Conservation (phyloP, 1,139 yeast genomes). For the Scheffersomyces titani region DNA sequence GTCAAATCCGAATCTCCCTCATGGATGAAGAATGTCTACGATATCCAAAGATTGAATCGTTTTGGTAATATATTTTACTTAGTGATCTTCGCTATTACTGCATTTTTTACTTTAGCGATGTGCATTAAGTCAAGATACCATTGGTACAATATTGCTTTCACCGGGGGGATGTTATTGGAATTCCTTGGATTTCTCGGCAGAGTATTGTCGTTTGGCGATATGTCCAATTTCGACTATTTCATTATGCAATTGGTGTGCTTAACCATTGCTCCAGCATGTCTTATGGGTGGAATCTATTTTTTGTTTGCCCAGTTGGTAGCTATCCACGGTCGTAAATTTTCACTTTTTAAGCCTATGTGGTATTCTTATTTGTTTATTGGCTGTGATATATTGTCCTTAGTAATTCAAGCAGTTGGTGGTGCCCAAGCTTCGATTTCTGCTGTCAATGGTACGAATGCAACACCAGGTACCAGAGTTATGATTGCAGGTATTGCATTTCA, state of each 20-base stretch:
- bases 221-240: constrained; percentile 44
- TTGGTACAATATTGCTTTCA: constrained; percentile 72
- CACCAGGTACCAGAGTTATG: constrained; percentile 71
- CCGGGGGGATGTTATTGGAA: constrained; percentile 64
- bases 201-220: constrained; percentile 39
- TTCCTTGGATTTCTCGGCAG: constrained; percentile 73
- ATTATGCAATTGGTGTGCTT: constrained; percentile 68
- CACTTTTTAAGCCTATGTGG: constrained; percentile 70
- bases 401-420: constrained; percentile 82
- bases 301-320: constrained; percentile 72
- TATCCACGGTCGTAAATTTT: constrained; percentile 63
- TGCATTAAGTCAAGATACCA: constrained; percentile 52
- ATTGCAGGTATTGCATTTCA: constrained; percentile 83
- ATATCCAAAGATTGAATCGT: constrained; percentile 27
- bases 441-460: constrained; percentile 32
- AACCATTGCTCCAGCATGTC: constrained; percentile 84
- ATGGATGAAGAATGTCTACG: constrained; percentile 32
- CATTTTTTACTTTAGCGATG: constrained; percentile 25
- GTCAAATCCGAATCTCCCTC: constrained; percentile 24
- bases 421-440: constrained; percentile 69
- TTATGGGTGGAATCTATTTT: constrained; percentile 86
- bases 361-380: constrained; percentile 71
- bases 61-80: constrained; percentile 36
- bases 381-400: constrained; percentile 66
- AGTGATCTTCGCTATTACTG: constrained; percentile 25